Evolutionary conservation across 1,284 basidiomycete species (phyloP).

Genomic region (Athelia psychrophila): DNA sequence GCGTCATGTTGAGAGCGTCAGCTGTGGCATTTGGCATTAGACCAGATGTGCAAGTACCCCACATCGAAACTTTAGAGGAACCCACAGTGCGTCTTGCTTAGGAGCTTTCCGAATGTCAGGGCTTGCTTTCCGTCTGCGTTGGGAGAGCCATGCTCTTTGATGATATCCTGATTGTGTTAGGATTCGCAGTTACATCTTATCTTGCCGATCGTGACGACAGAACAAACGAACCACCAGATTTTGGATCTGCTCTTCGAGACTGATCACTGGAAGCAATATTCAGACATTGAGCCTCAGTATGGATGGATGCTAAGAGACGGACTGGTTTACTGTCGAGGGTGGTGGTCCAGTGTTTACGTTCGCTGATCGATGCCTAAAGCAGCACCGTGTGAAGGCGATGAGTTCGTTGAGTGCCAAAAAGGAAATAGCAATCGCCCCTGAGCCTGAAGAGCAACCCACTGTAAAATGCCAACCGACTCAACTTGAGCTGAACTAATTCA

Average conservation of each 20-base stretch:
- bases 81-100: constrained; percentile 2
- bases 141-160: constrained; percentile 1
- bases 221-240: not conserved
- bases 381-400: too few species aligned
- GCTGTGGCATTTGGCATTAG: not conserved
- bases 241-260: constrained; percentile 1
- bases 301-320: too few species aligned
- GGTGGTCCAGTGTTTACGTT: too few species aligned
- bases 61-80: not conserved
- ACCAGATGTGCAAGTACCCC: too few species aligned
- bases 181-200: not conserved
- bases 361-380: too few species aligned
- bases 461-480: too few species aligned
- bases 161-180: not conserved
- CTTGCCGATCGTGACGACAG: not conserved
- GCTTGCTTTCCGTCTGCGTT: not conserved
- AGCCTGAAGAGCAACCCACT: too few species aligned
- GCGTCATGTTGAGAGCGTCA: constrained; percentile 1
- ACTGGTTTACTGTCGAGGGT: too few species aligned
- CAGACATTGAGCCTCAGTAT: not conserved
- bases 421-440: too few species aligned
- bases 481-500: too few species aligned
- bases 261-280: not conserved
- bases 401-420: too few species aligned
- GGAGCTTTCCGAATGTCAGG: not conserved